Conservation (phyloP, 2,329 filamentous ascomycete species). For the Zymoseptoria pseudotritici region DNA sequence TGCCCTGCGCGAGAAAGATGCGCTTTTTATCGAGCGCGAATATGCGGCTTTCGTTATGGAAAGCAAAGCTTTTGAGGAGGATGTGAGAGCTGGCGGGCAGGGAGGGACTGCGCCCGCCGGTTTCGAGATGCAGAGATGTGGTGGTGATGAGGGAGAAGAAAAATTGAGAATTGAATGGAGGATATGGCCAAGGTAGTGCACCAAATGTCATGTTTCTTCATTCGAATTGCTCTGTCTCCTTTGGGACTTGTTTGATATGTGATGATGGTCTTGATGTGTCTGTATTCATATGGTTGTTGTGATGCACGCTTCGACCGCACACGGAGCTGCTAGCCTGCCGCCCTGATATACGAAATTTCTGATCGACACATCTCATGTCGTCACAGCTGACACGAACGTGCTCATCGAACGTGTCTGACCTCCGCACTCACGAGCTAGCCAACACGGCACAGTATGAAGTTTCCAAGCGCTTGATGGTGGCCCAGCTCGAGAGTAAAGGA, state of each 20-base stretch:
- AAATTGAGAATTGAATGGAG: slow-evolving; percentile 9
- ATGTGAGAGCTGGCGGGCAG: background rate
- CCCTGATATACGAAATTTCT: no score
- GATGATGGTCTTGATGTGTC: background rate
- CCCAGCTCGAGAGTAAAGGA: no score
- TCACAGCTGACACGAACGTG: no score
- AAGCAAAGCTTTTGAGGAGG: background rate
- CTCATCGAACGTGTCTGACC: no score
- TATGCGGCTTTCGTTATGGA: background rate
- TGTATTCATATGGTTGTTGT: no score
- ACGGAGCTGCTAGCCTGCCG: no score
- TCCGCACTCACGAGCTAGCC: no score
- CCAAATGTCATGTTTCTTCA: slow-evolving; percentile 10
- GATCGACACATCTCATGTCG: no score
- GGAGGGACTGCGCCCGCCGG: no score
- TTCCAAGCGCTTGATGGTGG: no score
- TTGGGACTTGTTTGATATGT: background rate
- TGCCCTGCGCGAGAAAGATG: background rate
- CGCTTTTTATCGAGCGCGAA: background rate
- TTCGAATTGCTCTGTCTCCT: background rate
- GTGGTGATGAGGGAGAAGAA: slow-evolving; percentile 3
- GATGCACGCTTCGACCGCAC: no score
- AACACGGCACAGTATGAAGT: no score
- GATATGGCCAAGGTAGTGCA: slow-evolving; percentile 14
- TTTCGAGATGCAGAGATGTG: background rate